Evolutionary conservation across 306 rosid species (phyloP), one percentile per base, ranked within the genome.

Genomic region (Vicia faba): DNA sequence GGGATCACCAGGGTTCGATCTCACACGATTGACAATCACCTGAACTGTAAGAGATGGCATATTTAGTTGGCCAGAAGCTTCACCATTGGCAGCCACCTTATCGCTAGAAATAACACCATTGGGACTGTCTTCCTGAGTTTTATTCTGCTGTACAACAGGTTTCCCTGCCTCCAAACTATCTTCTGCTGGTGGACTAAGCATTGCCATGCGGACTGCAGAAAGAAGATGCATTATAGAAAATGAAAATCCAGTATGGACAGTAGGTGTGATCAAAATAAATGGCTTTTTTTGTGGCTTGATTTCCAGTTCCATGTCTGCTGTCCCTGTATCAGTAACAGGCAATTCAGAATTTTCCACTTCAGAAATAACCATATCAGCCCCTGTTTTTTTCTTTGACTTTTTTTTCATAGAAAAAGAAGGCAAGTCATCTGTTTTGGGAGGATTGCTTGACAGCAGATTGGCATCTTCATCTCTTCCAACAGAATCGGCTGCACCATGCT

Each of bases 1-100:
- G 69, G 99, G 96, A 82, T 95, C 99, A 43, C 92, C 92, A 44
- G 99, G 99, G 71, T 84, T 95, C 14, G 88, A 91, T 80, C 87
- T 88, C 70, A 95, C 92, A 39, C 88, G 96, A 68, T 87, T 75
- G 23, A 91, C 96, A 69, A 95, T 85, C 72, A 91, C 97, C 70
- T 82, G 97, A 85, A 88, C 75, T 31, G 96, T 80, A 50, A 95
- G 86, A 64, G 85, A 83, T 26, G 86, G 88, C 36, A 68, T 51
- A 72, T 58, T 85, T 31, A 11, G 77, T 70, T 85, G 89, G 64
- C 76, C 82, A 68, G 84, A 68, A 55, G 76, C 83, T 51, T 84
- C 89, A 61, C 64, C 39, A 78, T 71, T 79, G 64, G 53, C 77
- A 67, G 75, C 69, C 10, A 8, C 66, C 75, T 80, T 88, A 57